Evolutionary conservation across 2,329 filamentous ascomycete species (phyloP).

Genomic region (Tolypocladium tropicale): DNA sequence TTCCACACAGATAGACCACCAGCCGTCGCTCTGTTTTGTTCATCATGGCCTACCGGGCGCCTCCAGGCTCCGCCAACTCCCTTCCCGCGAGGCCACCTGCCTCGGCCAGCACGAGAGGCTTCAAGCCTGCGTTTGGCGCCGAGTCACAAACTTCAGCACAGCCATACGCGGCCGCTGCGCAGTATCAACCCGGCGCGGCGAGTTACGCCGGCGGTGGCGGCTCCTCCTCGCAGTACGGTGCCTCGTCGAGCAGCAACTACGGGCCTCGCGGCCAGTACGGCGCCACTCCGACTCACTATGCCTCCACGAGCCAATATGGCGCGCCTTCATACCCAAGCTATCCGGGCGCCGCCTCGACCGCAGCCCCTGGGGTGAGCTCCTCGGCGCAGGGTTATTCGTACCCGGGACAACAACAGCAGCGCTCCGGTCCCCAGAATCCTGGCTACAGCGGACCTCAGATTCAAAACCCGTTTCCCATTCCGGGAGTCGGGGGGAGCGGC

Average conservation of each 20-base stretch:
- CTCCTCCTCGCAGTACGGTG: not conserved
- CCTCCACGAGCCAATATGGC: constrained; percentile 3
- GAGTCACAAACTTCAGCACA: constrained; percentile 22
- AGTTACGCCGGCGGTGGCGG: not conserved
- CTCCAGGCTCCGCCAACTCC: constrained; percentile 53
- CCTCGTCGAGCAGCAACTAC: not conserved
- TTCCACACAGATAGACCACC: constrained; percentile 13
- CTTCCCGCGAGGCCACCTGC: constrained; percentile 72
- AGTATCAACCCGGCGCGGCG: constrained; percentile 17
- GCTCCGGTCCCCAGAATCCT: constrained; percentile 15
- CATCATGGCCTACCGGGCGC: constrained; percentile 80
- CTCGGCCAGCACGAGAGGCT: constrained; percentile 25
- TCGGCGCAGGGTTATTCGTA: constrained; percentile 14
- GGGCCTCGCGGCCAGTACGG: not conserved
- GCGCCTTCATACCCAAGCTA: constrained; percentile 15
- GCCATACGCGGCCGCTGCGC: constrained; percentile 22
- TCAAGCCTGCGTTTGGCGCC: constrained; percentile 41
- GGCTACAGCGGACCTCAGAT: constrained; percentile 54
- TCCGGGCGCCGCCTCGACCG: constrained; percentile 21
- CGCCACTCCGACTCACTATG: not conserved
- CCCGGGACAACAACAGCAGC: constrained; percentile 19
- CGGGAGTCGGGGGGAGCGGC: constrained; percentile 34
- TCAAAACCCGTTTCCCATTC: constrained; percentile 69
- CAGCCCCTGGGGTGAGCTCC: constrained; percentile 15
- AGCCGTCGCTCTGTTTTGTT: constrained; percentile 30